phyloP scores from a whole-genome alignment of 306 rosid genomes.

The Fragaria nilgerrensis region DNA sequence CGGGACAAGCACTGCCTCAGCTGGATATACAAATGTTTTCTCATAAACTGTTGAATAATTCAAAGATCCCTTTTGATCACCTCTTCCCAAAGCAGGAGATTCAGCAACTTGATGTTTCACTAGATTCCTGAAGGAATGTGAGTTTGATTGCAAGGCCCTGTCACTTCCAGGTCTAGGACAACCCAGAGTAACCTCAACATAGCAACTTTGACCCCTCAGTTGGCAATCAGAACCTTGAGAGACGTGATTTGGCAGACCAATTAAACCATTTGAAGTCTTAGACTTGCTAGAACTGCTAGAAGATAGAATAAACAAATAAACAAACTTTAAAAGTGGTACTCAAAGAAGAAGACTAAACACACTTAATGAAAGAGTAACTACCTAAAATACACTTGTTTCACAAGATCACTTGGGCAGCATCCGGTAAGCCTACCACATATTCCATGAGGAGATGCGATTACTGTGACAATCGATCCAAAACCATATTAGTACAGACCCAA shows the following conservation, averaged over 20 bases:
- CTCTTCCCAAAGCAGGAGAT: slow-evolving; percentile 52
- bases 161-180: slow-evolving; percentile 62
- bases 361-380: slow-evolving; percentile 21
- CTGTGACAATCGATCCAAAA: slow-evolving; percentile 42
- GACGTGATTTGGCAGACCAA: slow-evolving; percentile 74
- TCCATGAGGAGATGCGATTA: slow-evolving; percentile 97
- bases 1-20: slow-evolving; percentile 91
- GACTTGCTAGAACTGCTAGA: slow-evolving; percentile 65
- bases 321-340: background rate
- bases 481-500: slow-evolving; percentile 28
- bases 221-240: slow-evolving; percentile 84
- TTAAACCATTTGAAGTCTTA: slow-evolving; percentile 66
- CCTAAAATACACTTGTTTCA: slow-evolving; percentile 85
- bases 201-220: slow-evolving; percentile 77
- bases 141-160: slow-evolving; percentile 43
- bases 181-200: slow-evolving; percentile 90
- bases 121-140: slow-evolving; percentile 41
- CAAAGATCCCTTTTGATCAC: slow-evolving; percentile 63
- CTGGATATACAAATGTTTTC: slow-evolving; percentile 80
- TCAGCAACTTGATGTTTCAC: slow-evolving; percentile 54
- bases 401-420: slow-evolving; percentile 87
- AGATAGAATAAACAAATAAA: slow-evolving; percentile 7
- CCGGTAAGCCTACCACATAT: slow-evolving; percentile 93
- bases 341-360: background rate
- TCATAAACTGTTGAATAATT: slow-evolving; percentile 52